Conservation (phyloP, 305 asterid genomes). For the Fraxinus nigra region DNA sequence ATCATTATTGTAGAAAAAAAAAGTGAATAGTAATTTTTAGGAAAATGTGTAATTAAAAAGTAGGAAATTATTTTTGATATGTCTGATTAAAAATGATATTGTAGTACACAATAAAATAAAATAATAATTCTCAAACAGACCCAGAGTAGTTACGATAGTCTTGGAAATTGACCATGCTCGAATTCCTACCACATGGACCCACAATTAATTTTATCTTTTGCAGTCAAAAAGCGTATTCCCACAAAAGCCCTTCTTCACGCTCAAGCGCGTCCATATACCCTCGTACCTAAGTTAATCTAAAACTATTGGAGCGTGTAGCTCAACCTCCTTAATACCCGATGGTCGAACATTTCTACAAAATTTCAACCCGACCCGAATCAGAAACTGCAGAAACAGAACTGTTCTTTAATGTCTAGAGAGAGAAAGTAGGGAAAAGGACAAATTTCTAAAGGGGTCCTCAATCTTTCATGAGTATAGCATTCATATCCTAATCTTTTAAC, state of each 20-base stretch:
- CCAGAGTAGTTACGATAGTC: not conserved
- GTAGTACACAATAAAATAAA: not conserved
- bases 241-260: not conserved
- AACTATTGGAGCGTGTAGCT: not conserved
- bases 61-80: too few species aligned
- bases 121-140: not conserved
- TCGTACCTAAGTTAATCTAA: not conserved
- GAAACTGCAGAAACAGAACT: not conserved
- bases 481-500: not conserved
- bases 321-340: not conserved
- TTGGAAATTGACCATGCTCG: not conserved
- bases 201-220: not conserved
- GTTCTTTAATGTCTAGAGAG: conserved; percentile 10
- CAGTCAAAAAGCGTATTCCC: not conserved
- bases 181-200: not conserved
- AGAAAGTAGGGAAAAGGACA: not conserved
- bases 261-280: not conserved
- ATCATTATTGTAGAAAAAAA: not conserved
- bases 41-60: too few species aligned
- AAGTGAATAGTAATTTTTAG: not conserved
- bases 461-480: not conserved
- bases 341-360: not conserved
- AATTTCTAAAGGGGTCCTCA: not conserved
- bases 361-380: not conserved
- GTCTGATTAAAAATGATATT: too few species aligned